Base-by-base conservation (phyloP, 2,329 filamentous ascomycete species). In the Ophiostoma ulmi region DNA sequence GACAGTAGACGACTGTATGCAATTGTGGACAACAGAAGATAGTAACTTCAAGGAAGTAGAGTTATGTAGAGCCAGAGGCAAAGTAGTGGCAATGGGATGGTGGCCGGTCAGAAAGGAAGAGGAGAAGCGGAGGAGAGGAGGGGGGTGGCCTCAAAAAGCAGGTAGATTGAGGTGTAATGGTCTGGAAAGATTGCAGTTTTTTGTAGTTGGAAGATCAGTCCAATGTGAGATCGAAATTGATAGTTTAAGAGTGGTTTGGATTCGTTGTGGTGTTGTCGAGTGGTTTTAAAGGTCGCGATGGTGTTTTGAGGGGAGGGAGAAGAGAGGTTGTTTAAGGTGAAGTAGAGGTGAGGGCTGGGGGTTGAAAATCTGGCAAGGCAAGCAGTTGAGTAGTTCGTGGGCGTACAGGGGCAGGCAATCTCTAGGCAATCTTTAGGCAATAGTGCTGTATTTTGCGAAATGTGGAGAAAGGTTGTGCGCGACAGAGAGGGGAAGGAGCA, bases 331-430 rank as follows among this genome's bases (percentile, higher is more conserved):
- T 65, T 65, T 4, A 6, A 65, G 63, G 63, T 65, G 17, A 35
- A 22, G 41, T 8, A 8, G 35, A 31, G 31, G 66, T 26, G 17
- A 68, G 44, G 66, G 36, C 7, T 36, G 35, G n/a, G 10, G 63
- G 63, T 65, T 39, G 63, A 65, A 65, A 65, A 65, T 39, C 36
- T 38, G 35, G 36, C 35, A 39, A 65, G 58, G 58, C 58, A 63
- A 35, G 58, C 58, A 63, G 3, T 3, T 63, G 58, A 63, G 58
- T 63, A 26, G 58, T 26, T 14, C 26, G 52, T 58, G 52, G 52
- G 52, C 52, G 52, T 58, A 22, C 52, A 58, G 26, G 52, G 52
- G 22, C 22, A 26, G 22, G 52, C 22, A 13, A 17, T n/a, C n/a
- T 26, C 52, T 26, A 14, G 52, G 52, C 52, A 58, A 10, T 22